Evolutionary conservation across 352 stramenopile species (phyloP), one percentile per base, ranked within the genome.

Genomic region (Pythium myriotylum): DNA sequence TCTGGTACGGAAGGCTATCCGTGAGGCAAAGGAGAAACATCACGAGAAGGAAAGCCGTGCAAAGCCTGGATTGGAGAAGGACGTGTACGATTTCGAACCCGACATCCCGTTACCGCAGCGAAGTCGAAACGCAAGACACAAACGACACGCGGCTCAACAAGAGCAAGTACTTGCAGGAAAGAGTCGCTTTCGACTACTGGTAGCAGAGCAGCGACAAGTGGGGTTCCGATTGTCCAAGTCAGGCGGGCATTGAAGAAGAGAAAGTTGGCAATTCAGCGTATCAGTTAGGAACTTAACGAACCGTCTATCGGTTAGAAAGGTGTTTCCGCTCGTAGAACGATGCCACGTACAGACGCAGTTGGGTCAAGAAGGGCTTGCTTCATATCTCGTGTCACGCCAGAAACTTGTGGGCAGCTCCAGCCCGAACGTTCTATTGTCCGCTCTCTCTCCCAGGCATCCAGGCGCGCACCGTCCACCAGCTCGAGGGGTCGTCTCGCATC

Each of bases 231-330:
- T 47, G 42, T 74, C 20, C 67, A 74, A 59, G 46, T 67, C 14
- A 57, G 52, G 16, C 59, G 60, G 46, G 61, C 59, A 20, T 62
- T 67, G 56, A 73, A 73, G 51, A 69, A 66, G 53, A 61, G 66
- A n/a, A 67, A 67, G 42, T 33, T 73, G 32, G 50, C 65, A 0
- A 27, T 68, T 26, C 43, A 54, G 22, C 22, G 14, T 22, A 59
- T 69, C 50, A 26, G 60, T 67, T 67, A 67, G 26, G 22, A 67
- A 67, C 60, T 54, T 50, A 39, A 61, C 32, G 46, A 40, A 49
- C 50, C 3, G 8, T n/a, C 37, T 52, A 55, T 66, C 54, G 33
- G 48, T 55, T 53, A 60, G 24, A 1, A 32, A 17, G 27, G 23
- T 41, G 51, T 43, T 43, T 51, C 43, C 59, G 51, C 62, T 35